Evolutionary conservation across 2,329 filamentous ascomycete genomes (phyloP).

Genomic region (Alternaria viburni): DNA sequence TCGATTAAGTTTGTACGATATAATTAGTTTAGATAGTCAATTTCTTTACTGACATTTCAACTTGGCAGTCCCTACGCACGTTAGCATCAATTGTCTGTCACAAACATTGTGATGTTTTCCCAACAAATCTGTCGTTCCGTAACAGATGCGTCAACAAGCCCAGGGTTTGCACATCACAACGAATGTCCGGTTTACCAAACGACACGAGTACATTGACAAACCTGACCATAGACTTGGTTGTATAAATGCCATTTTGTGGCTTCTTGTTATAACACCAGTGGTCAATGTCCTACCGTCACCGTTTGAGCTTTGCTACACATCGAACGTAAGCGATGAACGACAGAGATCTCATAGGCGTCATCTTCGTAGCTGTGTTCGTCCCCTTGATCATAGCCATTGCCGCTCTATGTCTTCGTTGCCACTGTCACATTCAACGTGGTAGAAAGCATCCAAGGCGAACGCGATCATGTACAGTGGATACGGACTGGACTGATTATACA

Average conservation of each 20-base stretch:
- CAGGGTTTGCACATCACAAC: background rate
- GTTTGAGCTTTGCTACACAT: background rate
- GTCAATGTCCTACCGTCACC: background rate
- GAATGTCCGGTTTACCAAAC: background rate
- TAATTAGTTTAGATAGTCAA: background rate
- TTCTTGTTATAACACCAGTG: background rate
- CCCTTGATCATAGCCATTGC: background rate
- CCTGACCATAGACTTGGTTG: background rate
- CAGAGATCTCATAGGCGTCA: background rate
- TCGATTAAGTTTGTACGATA: background rate
- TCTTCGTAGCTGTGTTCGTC: background rate
- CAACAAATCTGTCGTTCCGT: background rate
- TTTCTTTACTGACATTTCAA: background rate
- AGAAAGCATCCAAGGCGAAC: background rate
- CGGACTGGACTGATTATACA: background rate
- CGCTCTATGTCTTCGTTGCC: background rate
- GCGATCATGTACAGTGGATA: background rate
- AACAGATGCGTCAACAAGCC: background rate
- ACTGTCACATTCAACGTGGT: background rate
- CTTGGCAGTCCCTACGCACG: background rate
- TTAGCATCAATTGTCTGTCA: background rate
- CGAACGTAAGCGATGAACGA: background rate
- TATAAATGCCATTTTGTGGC: background rate
- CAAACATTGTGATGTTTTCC: background rate
- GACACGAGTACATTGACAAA: background rate